phyloP scores from a whole-genome alignment of 768 basidiomycete genomes.

The Termitomyces sp. region DNA sequence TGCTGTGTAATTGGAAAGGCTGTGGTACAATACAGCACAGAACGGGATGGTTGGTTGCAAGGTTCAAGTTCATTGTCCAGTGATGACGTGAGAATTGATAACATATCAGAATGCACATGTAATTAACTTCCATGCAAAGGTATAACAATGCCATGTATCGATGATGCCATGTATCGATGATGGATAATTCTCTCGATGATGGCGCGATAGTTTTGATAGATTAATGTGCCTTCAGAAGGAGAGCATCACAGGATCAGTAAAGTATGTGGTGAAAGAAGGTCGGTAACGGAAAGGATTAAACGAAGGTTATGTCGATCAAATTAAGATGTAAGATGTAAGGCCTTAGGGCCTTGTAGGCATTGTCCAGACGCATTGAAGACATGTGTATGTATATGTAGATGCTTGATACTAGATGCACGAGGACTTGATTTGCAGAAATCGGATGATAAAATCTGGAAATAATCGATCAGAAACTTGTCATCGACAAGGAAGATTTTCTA shows the following conservation, averaged over 20 bases:
- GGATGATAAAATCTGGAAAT: not conserved
- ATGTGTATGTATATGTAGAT: not conserved
- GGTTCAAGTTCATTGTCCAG: too few relatives aligned
- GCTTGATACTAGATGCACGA: not conserved
- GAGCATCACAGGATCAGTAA: not conserved
- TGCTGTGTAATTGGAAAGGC: too few relatives aligned
- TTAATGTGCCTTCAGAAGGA: not conserved
- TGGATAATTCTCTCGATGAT: not conserved
- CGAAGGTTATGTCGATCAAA: not conserved
- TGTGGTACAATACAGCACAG: too few relatives aligned
- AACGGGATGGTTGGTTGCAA: too few relatives aligned
- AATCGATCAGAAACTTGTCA: not conserved
- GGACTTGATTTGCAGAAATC: not conserved
- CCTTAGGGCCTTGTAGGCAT: not conserved
- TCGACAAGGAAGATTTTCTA: conserved; percentile 4
- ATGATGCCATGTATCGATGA: not conserved
- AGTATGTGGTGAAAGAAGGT: not conserved
- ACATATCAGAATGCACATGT: not conserved
- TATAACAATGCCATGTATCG: not conserved
- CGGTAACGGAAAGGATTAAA: not conserved
- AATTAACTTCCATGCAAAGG: not conserved
- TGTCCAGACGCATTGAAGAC: not conserved
- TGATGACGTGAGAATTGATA: too few relatives aligned
- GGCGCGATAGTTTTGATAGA: not conserved
- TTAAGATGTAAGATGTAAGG: not conserved